Evolutionary conservation across 78 protist species (phyloP), one percentile per base, ranked within the genome.

Genomic region (Dictyostelium discoideum): DNA sequence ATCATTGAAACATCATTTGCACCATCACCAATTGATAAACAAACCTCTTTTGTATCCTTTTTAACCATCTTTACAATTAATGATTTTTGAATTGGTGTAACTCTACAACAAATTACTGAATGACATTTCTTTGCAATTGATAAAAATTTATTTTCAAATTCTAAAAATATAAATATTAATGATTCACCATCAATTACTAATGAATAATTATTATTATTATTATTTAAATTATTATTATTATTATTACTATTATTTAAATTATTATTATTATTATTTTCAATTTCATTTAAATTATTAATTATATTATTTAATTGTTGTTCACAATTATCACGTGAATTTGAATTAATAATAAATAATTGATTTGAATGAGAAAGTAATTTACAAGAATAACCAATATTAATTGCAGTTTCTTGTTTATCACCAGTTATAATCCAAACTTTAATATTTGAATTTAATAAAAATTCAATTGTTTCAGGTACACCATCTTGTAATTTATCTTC

Each of bases 1-100:
- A 99, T 98, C 99, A 99, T 99, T 37, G 93, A 32, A 16, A 98
- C 99, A 94, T 98, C 99, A 78, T 98, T 98, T 46, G 98, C 99
- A 18, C 99, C 99, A 86, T 98, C 99, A 18, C 99, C 99, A 26
- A 98, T 97, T 3, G 99, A 96, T 8, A 98, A 93, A 13, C 95
- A 87, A 54, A 96, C 89, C 24, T 39, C 69, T 42, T 74, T 84
- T 13, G 22, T 22, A 73, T 26, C 14, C 6, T 67, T 67, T 77
- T 95, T 93, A 29, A 94, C 98, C 46, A 96, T n/a, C 22, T 73
- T 60, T 13, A 98, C 98, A 26, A 98, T 85, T 29, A 81, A 89
- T 3, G 98, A 92, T 85, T 98, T 98, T 50, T 98, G 99, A 50
- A 92, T 54, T 32, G 99, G 99, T 20, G 99, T 74, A 2, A 96